Evolutionary conservation across 2,329 filamentous ascomycete species (phyloP).

Genomic region (Penicillium oxalicum): DNA sequence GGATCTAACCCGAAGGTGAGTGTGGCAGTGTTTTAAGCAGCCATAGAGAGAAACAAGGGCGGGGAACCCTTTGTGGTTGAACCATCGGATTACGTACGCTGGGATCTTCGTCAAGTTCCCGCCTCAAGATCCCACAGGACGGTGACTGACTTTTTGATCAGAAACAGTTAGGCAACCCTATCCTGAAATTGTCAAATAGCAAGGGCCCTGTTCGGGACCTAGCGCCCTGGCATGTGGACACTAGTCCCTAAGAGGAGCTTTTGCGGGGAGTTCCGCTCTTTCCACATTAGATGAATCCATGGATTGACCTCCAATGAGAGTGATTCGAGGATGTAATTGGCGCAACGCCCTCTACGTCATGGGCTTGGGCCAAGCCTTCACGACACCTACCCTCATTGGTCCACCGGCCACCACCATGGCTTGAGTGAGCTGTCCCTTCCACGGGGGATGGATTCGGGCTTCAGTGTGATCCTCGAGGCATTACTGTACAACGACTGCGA

Average conservation of each 20-base stretch:
- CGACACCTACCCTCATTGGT: too few relatives aligned
- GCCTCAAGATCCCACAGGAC: too few relatives aligned
- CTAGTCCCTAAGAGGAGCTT: conserved; percentile 11
- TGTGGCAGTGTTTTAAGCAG: conserved; percentile 25
- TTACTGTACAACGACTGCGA: too few relatives aligned
- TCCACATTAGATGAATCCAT: too few relatives aligned
- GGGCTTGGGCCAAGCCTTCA: neutral
- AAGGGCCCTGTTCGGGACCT: neutral
- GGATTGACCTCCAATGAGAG: neutral
- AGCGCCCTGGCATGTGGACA: neutral
- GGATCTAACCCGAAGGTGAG: conserved; percentile 8
- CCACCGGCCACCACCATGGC: neutral
- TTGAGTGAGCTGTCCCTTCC: neutral
- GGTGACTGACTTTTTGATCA: too few relatives aligned
- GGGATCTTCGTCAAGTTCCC: too few relatives aligned
- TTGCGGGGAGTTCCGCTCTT: conserved; percentile 20
- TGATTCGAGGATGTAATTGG: neutral
- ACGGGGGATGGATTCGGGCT: too few relatives aligned
- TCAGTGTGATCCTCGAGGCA: too few relatives aligned
- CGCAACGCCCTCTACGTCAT: conserved; percentile 14
- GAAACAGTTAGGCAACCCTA: too few relatives aligned
- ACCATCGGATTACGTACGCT: too few relatives aligned
- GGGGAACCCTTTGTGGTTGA: too few relatives aligned
- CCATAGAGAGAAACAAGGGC: conserved; percentile 11
- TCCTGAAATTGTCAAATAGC: too few relatives aligned